Percentiles rank a stretch among this genome's conserved stretches.
These are phyloP conservation scores for Acmispon strigosus DNA, from an alignment of 306 rosid genomes.

Conservation along the genomic window DNA sequence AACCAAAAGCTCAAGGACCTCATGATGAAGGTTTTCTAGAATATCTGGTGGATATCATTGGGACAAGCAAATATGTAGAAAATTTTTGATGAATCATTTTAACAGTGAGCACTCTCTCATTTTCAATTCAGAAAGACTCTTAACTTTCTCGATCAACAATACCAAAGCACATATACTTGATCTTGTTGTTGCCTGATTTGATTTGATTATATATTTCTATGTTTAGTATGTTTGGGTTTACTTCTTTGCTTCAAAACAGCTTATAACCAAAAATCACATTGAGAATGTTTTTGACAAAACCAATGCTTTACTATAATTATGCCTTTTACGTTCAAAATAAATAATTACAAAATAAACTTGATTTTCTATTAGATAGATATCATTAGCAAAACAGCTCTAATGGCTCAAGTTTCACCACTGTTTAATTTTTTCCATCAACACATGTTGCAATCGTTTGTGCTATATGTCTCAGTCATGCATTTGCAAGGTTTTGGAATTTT, in stretches of 20 bases:
- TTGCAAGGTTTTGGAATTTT: too few species aligned
- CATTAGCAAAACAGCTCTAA: too few species aligned
- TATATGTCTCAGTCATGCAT: too few species aligned
- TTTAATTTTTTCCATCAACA: too few species aligned
- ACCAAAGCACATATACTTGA: background rate
- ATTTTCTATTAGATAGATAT: too few species aligned
- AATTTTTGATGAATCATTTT: conserved; percentile 64
- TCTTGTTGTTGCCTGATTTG: background rate
- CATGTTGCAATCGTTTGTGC: too few species aligned
- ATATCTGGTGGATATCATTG: conserved; percentile 93
- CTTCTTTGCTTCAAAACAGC: background rate
- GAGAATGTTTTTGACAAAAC: background rate
- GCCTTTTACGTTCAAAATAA: too few species aligned
- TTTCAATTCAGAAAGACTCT: background rate
- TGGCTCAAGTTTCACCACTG: too few species aligned
- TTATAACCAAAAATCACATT: background rate
- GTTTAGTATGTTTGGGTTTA: background rate
- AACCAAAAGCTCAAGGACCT: conserved; percentile 96
- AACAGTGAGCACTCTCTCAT: conserved; percentile 57
- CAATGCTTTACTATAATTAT: too few species aligned
- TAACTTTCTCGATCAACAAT: background rate
- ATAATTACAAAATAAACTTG: too few species aligned
- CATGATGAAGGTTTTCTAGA: conserved; percentile 98
- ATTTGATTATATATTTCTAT: background rate
- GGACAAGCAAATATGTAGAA: conserved; percentile 87